A percentile compares a stretch with the other conserved stretches of the same genome.
phyloP scores from a whole-genome alignment of 177 flowering plant genomes.

The Tripterygium wilfordii region DNA sequence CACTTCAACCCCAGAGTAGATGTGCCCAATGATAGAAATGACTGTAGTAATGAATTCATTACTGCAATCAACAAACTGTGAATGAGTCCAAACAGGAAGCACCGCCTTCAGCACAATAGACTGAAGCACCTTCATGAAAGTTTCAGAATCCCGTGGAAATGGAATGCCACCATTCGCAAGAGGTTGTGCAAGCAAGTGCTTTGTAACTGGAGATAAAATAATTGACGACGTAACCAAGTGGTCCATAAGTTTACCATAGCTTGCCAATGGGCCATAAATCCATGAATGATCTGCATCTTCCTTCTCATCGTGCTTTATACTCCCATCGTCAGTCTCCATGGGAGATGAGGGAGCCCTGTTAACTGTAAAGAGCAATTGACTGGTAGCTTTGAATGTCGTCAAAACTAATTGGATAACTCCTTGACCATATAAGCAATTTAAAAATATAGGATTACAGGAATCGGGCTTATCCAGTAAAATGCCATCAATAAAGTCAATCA shows the following conservation, averaged over 20 bases:
- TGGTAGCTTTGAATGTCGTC: slow-evolving; percentile 96
- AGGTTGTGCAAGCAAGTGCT: slow-evolving; percentile 81
- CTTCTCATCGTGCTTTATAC: slow-evolving; percentile 43
- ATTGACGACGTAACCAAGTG: slow-evolving; percentile 89
- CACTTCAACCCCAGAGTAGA: slow-evolving; percentile 91
- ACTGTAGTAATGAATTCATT: slow-evolving; percentile 66
- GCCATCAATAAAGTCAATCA: slow-evolving; percentile 75
- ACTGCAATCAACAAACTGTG: slow-evolving; percentile 79
- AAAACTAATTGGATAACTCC: slow-evolving; percentile 81
- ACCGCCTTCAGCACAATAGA: slow-evolving; percentile 85
- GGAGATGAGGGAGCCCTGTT: slow-evolving; percentile 78
- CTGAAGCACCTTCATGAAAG: slow-evolving; percentile 87
- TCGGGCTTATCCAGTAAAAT: slow-evolving; percentile 78
- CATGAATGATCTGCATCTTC: slow-evolving; percentile 68
- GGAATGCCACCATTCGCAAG: slow-evolving; percentile 48
- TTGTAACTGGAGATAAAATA: slow-evolving; percentile 74
- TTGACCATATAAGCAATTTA: slow-evolving; percentile 80
- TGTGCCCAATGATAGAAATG: slow-evolving; percentile 70
- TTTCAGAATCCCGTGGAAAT: slow-evolving; percentile 85
- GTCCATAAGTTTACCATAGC: slow-evolving; percentile 89
- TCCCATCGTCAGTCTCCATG: slow-evolving; percentile 88
- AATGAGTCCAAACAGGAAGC: slow-evolving; percentile 94
- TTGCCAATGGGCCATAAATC: slow-evolving; percentile 83
- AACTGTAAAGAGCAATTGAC: slow-evolving; percentile 79
- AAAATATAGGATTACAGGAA: slow-evolving; percentile 75